phyloP scores from a whole-genome alignment of 352 stramenopile species.

The Phytophthora sansomeana region DNA sequence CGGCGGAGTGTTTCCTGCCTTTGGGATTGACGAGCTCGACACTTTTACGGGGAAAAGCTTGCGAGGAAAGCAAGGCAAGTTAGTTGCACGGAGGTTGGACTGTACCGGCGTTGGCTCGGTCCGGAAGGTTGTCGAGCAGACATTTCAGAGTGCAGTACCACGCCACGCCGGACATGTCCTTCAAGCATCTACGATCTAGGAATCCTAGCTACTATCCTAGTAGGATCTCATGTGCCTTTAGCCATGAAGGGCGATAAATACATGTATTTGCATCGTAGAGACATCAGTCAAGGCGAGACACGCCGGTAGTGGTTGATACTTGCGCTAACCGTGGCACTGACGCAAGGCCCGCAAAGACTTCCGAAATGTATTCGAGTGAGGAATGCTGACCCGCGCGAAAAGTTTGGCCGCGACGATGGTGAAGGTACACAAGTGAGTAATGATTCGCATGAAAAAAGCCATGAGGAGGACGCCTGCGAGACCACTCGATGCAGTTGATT shows the following conservation, averaged over 20 bases:
- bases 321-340: slow-evolving; percentile 15
- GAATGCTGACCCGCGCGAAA: slow-evolving; percentile 19
- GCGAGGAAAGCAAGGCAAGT: slow-evolving; percentile 7
- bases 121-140: neutral
- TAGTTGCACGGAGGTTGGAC: slow-evolving; percentile 21
- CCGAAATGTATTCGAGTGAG: neutral
- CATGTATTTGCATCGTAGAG: slow-evolving; percentile 16
- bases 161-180: slow-evolving; percentile 16
- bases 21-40: slow-evolving; percentile 3
- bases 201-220: neutral
- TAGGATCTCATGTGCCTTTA: neutral
- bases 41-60: slow-evolving; percentile 17
- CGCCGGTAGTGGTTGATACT: neutral
- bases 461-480: slow-evolving; percentile 1
- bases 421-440: slow-evolving; percentile 13
- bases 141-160: slow-evolving; percentile 11
- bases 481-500: slow-evolving; percentile 19
- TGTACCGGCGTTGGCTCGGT: slow-evolving; percentile 16
- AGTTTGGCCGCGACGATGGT: slow-evolving; percentile 5
- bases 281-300: slow-evolving; percentile 18
- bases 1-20: slow-evolving; percentile 28
- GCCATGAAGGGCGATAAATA: slow-evolving; percentile 4
- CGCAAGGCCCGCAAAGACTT: slow-evolving; percentile 14
- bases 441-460: slow-evolving; percentile 7
- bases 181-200: slow-evolving; percentile 1